Conservation (phyloP, 2,329 filamentous ascomycete genomes). For the Pseudocercospora fuligena region DNA sequence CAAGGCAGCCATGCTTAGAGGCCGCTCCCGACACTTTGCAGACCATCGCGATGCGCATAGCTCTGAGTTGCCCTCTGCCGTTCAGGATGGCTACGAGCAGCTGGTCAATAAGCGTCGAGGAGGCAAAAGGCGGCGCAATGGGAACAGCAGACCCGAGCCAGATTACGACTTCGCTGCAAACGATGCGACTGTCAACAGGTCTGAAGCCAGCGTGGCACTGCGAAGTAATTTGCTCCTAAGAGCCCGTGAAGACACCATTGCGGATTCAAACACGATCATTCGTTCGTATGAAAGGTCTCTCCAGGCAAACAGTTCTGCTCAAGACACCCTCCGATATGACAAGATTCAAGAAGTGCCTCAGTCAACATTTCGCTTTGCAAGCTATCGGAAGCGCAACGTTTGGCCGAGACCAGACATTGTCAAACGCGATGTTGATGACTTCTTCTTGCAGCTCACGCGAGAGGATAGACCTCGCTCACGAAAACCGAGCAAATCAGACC, state of each 20-base stretch:
- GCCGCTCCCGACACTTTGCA: not conserved
- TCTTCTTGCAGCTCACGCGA: not conserved
- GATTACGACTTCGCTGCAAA: not conserved
- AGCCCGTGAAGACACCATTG: not conserved
- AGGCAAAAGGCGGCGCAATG: not conserved
- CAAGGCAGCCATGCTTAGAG: not conserved
- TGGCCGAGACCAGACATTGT: not conserved
- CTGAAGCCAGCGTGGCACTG: not conserved
- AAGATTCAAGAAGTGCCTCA: not conserved
- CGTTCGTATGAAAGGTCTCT: not conserved
- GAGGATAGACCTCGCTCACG: not conserved
- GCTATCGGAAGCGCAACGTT: not conserved
- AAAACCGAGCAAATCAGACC: not conserved
- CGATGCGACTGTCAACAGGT: not conserved
- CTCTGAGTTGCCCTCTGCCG: slow-evolving; percentile 35
- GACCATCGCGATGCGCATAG: slow-evolving; percentile 10
- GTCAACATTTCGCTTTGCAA: not conserved
- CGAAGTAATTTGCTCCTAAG: not conserved
- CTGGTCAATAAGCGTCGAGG: slow-evolving; percentile 11
- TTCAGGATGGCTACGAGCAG: slow-evolving; percentile 35
- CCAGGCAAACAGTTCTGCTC: not conserved
- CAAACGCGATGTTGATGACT: not conserved
- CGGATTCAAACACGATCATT: not conserved
- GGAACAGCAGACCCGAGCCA: not conserved
- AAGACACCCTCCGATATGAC: not conserved